Evolutionary conservation across 2,329 filamentous ascomycete genomes (phyloP).

Genomic region (Trichophyton equinum): DNA sequence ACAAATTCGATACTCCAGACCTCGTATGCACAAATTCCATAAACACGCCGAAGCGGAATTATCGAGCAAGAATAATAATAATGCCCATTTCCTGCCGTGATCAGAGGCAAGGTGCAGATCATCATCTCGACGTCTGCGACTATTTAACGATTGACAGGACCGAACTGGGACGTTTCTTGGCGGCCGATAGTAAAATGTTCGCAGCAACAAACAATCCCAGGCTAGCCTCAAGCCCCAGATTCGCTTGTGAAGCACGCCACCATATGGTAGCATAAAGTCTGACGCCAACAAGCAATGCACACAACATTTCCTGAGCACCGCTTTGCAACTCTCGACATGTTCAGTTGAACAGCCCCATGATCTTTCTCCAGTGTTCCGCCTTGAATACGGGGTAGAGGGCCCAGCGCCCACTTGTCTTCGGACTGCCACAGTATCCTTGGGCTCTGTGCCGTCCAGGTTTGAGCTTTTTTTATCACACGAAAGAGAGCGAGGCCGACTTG

Average conservation of each 20-base stretch:
- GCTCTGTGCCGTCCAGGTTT: not conserved
- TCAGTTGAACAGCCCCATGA: not conserved
- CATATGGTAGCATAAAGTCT: not conserved
- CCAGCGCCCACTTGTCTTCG: not conserved
- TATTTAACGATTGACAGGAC: constrained; percentile 1
- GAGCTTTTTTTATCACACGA: not conserved
- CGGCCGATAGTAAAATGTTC: not conserved
- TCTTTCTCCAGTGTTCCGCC: not conserved
- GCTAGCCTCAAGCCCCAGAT: not conserved
- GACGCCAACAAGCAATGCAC: not conserved
- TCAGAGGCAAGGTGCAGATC: not conserved
- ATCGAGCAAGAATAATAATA: not conserved
- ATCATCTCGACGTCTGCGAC: not conserved
- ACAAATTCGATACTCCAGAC: not conserved
- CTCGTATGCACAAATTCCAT: not conserved
- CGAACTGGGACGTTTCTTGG: not conserved
- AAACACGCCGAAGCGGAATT: not conserved
- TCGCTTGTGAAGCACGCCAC: not conserved
- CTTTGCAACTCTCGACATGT: not conserved
- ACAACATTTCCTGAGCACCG: not conserved
- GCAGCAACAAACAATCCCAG: no score
- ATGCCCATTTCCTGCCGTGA: not conserved
- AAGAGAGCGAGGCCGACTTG: not conserved
- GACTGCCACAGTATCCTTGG: not conserved
- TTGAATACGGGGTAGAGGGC: not conserved